Evolutionary conservation across 371 early-diverging fungal genomes (phyloP), one percentile per base, ranked within the genome.

Genomic region (Funneliformis caledonium): DNA sequence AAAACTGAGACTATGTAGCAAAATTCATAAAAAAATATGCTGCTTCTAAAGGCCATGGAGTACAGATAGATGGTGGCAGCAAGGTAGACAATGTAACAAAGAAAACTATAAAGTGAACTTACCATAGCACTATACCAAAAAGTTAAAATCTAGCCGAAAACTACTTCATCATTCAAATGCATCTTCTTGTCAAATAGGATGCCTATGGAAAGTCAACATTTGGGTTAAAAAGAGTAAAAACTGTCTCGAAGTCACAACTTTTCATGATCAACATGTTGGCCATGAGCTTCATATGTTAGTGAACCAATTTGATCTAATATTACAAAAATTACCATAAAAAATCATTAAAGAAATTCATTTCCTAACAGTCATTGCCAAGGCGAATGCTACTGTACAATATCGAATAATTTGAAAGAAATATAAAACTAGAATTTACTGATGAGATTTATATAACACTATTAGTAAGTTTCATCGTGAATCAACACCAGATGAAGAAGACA

Each of bases 201-300:
- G 62, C 8, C 22, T 10, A 62, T 62, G 4, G 62, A 62, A 62
- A n/a, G 19, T 62, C 10, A 62, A 62, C 8, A 62, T 62, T 19
- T 62, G 62, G 62, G n/a, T n/a, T 62, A 62, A 62, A 62, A 62
- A 62, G n/a, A 8, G 22, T n/a, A 62, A 62, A 62, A 62, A 26
- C 4, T 26, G 0, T 62, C 22, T 4, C 19, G n/a, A n/a, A n/a
- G n/a, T n/a, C n/a, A n/a, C n/a, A n/a, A n/a, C n/a, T n/a, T n/a
- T n/a, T n/a, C n/a, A 62, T 19, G 31, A 62, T 62, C 19, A 62
- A n/a, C 62, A 62, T 62, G 22, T 62, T 62, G 62, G 62, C 2
- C 22, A 62, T 22, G 22, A 62, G 31, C 62, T 62, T 62, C 7
- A n/a, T 62, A 19, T 26, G 22, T n/a, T 62, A 62, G 62, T 26